A percentile compares a stretch with the other conserved stretches of the same genome.
Conservation (phyloP, 2,329 filamentous ascomycete species). For the Aspergillus sclerotialis region DNA sequence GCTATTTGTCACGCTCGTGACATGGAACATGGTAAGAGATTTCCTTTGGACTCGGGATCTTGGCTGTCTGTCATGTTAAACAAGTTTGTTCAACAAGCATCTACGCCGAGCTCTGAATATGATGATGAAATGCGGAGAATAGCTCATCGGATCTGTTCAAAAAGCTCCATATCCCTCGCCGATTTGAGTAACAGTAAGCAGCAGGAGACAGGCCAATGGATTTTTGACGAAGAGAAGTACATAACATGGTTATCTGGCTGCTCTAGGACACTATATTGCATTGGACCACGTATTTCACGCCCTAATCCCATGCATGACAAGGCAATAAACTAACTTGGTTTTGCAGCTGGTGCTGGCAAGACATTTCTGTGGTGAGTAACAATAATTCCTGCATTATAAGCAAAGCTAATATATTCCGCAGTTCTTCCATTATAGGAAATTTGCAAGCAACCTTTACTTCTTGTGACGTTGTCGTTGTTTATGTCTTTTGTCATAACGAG, state of each 20-base stretch:
- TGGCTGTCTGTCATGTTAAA: too few species aligned
- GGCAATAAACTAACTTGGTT: not conserved
- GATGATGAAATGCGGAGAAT: constrained; percentile 13
- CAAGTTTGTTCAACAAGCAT: too few species aligned
- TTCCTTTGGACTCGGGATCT: too few species aligned
- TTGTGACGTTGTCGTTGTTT: constrained; percentile 21
- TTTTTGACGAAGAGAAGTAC: constrained; percentile 17
- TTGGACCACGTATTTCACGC: constrained; percentile 23
- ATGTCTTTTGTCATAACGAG: constrained; percentile 23
- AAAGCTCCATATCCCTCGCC: constrained; percentile 19
- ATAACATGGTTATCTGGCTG: constrained; percentile 20
- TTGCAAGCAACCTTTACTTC: constrained; percentile 22
- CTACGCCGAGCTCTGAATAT: constrained; percentile 11
- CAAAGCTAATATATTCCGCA: constrained; percentile 2
- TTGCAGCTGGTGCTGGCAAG: constrained; percentile 23
- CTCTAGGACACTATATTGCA: constrained; percentile 19
- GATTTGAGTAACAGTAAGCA: constrained; percentile 22
- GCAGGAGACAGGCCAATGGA: constrained; percentile 19
- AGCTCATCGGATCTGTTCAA: constrained; percentile 13
- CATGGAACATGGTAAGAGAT: too few species aligned
- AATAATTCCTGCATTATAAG: not conserved
- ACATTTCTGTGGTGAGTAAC: constrained; percentile 24
- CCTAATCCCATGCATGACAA: too few species aligned
- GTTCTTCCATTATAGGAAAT: constrained; percentile 20
- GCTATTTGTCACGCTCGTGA: too few species aligned